These are phyloP conservation scores for Maudiozyma humilis DNA, from an alignment of 1,139 yeast genomes.

Conservation along the genomic window DNA sequence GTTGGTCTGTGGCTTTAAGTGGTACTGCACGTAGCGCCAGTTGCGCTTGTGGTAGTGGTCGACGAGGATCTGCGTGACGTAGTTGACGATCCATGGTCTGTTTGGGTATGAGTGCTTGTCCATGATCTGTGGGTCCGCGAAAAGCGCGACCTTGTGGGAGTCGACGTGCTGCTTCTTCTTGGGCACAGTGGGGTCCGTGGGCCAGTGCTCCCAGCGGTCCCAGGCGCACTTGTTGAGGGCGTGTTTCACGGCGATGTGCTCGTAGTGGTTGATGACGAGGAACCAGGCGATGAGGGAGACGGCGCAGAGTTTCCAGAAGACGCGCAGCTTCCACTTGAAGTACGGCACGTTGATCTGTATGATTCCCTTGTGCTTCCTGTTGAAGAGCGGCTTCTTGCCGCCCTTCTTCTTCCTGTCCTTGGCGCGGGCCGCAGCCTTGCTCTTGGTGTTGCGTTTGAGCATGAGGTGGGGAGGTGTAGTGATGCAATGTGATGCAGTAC, in stretches of 20 bases:
- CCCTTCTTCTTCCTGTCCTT: slow-evolving; percentile 2
- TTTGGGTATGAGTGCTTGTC: slow-evolving; percentile 66
- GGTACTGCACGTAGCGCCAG: slow-evolving; percentile 51
- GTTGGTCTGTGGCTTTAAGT: slow-evolving; percentile 65
- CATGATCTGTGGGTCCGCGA: slow-evolving; percentile 91
- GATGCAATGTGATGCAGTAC: too few species aligned
- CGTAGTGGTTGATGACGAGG: slow-evolving; percentile 47
- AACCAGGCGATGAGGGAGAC: slow-evolving; percentile 37
- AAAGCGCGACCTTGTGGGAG: slow-evolving; percentile 58
- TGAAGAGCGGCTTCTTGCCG: neutral
- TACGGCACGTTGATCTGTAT: slow-evolving; percentile 5
- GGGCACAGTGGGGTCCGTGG: slow-evolving; percentile 14
- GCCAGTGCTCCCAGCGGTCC: slow-evolving; percentile 57
- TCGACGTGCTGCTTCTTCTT: too few species aligned
- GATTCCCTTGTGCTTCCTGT: slow-evolving; percentile 1
- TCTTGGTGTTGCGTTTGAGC: slow-evolving; percentile 2
- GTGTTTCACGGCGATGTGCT: slow-evolving; percentile 46
- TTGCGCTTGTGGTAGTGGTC: slow-evolving; percentile 79
- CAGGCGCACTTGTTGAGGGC: slow-evolving; percentile 51
- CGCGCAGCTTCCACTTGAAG: slow-evolving; percentile 1
- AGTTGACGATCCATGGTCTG: slow-evolving; percentile 41
- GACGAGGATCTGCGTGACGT: slow-evolving; percentile 37
- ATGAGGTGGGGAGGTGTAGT: too few species aligned
- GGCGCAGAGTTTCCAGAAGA: slow-evolving; percentile 22
- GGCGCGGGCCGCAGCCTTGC: neutral